Evolutionary conservation across 2,329 filamentous ascomycete species (phyloP).

Genomic region (Raffaelea arxii): DNA sequence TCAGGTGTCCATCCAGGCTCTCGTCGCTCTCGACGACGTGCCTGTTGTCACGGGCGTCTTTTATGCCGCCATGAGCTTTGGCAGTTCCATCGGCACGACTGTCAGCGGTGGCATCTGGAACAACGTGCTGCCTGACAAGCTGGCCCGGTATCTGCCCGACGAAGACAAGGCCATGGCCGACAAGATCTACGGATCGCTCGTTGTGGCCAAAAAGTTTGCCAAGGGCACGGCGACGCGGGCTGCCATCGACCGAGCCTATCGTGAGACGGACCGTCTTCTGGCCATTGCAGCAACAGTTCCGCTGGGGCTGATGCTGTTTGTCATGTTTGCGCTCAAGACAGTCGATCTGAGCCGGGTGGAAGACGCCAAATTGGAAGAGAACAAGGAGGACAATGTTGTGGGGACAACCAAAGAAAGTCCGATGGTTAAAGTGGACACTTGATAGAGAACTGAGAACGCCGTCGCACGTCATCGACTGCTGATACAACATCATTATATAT

Average conservation of each 20-base stretch:
- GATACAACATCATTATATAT: no score
- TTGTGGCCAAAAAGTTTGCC: conserved; percentile 25
- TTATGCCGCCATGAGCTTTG: conserved; percentile 51
- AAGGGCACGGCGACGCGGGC: conserved; percentile 30
- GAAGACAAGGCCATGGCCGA: conserved; percentile 24
- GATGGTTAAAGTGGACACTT: no score
- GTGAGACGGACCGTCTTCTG: conserved; percentile 35
- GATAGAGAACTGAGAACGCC: no score
- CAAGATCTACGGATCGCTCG: conserved; percentile 9
- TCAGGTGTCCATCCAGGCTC: conserved; percentile 32
- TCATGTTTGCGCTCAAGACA: conserved; percentile 8
- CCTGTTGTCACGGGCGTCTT: conserved; percentile 55
- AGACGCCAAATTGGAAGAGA: neutral
- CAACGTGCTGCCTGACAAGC: conserved; percentile 36
- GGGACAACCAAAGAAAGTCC: no score
- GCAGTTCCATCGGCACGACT: conserved; percentile 42
- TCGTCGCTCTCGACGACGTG: conserved; percentile 38
- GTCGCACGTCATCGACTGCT: no score
- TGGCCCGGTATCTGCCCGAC: conserved; percentile 11
- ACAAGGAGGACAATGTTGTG: neutral
- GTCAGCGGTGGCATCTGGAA: conserved; percentile 55
- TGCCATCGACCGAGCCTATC: conserved; percentile 33
- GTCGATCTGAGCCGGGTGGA: neutral
- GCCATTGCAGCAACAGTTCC: conserved; percentile 4
- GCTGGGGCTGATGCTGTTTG: conserved; percentile 3